Conservation (phyloP, 257 asterid species). For the Capsicum rhomboideum region DNA sequence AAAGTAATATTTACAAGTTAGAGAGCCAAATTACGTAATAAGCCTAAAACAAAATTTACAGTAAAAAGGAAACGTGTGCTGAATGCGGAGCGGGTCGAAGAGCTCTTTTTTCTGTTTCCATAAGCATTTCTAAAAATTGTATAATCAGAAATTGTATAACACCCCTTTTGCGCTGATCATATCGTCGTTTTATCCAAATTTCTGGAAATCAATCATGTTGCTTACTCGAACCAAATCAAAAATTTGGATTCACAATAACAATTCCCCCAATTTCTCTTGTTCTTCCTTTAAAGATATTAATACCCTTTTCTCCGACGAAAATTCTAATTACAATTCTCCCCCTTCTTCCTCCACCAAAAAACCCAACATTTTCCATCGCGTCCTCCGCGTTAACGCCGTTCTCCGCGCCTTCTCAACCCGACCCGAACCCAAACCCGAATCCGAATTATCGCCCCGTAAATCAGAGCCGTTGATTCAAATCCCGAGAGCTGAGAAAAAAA, state of each 20-base stretch:
- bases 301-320: conserved; percentile 39
- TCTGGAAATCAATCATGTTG: conserved; percentile 52
- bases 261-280: conserved; percentile 51
- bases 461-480: conserved; percentile 29
- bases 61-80: neutral
- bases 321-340: neutral
- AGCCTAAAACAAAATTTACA: neutral
- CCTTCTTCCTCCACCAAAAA: neutral
- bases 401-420: conserved; percentile 44
- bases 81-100: neutral
- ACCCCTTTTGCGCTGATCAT: neutral
- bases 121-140: neutral
- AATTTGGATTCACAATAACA: conserved; percentile 29
- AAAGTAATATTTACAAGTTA: neutral
- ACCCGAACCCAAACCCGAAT: neutral
- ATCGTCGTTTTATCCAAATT: neutral
- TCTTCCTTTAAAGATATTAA: conserved; percentile 82
- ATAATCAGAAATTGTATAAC: too few relatives aligned
- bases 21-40: neutral
- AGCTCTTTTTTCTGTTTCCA: too few relatives aligned
- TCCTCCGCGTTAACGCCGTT: conserved; percentile 44
- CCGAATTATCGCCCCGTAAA: neutral
- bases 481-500: conserved; percentile 55
- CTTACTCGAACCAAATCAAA: conserved; percentile 56
- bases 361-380: conserved; percentile 61